Percentiles rank a stretch among this genome's conserved stretches.
phyloP scores from a whole-genome alignment of 129 eudicot species.

The Calendula officinalis region DNA sequence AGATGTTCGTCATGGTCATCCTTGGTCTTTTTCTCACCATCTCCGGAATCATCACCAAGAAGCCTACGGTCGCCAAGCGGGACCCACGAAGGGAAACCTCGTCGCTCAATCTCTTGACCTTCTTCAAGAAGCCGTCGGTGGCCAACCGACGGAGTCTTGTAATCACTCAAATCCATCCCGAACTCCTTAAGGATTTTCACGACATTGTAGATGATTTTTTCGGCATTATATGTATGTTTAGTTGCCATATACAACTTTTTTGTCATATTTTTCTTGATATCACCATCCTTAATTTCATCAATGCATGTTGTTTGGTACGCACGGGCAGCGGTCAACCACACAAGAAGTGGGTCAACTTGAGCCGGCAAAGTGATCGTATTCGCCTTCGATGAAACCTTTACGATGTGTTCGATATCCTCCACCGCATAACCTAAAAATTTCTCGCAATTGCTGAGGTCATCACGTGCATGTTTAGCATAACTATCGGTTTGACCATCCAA shows the following conservation, averaged over 20 bases:
- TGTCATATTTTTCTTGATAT: constrained; percentile 22
- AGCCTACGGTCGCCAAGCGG: constrained; percentile 45
- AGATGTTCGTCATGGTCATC: not conserved
- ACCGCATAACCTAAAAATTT: constrained; percentile 32
- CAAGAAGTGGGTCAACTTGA: constrained; percentile 33
- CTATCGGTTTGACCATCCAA: constrained; percentile 18
- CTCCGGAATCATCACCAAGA: constrained; percentile 22
- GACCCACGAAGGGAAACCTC: constrained; percentile 54
- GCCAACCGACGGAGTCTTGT: not conserved
- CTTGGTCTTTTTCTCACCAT: not conserved
- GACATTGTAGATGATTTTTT: constrained; percentile 42
- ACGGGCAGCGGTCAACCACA: constrained; percentile 46
- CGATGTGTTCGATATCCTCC: constrained; percentile 30
- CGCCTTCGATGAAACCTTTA: constrained; percentile 30
- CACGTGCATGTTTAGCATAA: constrained; percentile 16
- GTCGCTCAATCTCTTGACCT: constrained; percentile 14
- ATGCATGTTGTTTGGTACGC: constrained; percentile 43
- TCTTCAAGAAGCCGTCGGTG: constrained; percentile 42
- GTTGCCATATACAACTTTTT: constrained; percentile 37
- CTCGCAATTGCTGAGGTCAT: constrained; percentile 46
- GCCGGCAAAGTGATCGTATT: constrained; percentile 17
- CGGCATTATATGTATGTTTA: constrained; percentile 51
- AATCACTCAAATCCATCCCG: constrained; percentile 20
- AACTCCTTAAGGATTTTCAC: constrained; percentile 33
- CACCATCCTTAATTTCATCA: constrained; percentile 38